Evolutionary conservation across 495 filamentous ascomycete genomes (phyloP).

Genomic region (Talaromyces trachyspermus): DNA sequence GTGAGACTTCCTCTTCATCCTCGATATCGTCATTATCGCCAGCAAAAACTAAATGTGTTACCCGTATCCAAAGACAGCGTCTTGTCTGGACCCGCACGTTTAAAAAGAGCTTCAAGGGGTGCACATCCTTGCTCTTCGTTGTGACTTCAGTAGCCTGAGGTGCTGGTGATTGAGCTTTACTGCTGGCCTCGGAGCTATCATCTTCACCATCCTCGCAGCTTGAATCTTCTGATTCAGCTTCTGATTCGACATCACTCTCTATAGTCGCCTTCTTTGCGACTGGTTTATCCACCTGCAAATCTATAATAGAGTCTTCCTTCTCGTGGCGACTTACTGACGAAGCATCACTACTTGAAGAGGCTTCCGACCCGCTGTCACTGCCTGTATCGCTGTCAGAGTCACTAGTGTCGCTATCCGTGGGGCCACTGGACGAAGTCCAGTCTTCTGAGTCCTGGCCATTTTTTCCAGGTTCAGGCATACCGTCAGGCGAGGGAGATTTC

Average conservation of each 20-base stretch:
- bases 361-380: conserved; percentile 16
- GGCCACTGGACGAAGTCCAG: conserved; percentile 41
- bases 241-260: neutral
- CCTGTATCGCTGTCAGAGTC: conserved; percentile 14
- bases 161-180: neutral
- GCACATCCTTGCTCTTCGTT: conserved; percentile 45
- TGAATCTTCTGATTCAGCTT: too few species aligned
- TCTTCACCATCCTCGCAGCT: neutral
- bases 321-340: neutral
- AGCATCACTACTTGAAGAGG: conserved; percentile 15
- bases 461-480: conserved; percentile 25
- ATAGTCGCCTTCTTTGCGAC: neutral
- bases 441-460: conserved; percentile 11
- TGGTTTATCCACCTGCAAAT: neutral
- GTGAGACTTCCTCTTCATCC: conserved; percentile 23
- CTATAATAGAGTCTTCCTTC: neutral
- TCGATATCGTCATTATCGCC: conserved; percentile 42
- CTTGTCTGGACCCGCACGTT: conserved; percentile 46
- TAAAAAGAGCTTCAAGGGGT: conserved; percentile 91
- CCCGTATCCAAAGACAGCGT: too few species aligned
- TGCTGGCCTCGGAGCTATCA: neutral
- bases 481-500: conserved; percentile 10
- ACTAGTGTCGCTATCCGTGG: conserved; percentile 25
- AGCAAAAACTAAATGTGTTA: conserved; percentile 58
- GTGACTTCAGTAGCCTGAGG: neutral